These are phyloP conservation scores for Nigrospora oryzae DNA, from an alignment of 2,329 filamentous ascomycete species.

Conservation along the genomic window DNA sequence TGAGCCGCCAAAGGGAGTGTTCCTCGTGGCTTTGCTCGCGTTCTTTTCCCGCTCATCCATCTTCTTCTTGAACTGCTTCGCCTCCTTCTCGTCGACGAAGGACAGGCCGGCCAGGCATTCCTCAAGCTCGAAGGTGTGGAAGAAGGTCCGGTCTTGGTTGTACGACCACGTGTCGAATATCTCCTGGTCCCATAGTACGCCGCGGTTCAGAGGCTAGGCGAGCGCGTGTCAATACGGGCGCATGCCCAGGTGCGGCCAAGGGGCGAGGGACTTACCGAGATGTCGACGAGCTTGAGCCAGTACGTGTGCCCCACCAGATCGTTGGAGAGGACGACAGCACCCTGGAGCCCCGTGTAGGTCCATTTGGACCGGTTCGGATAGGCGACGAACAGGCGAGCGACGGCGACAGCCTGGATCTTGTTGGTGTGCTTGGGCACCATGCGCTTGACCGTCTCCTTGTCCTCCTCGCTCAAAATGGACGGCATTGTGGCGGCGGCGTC, in stretches of 20 bases:
- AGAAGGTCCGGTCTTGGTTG: constrained; percentile 95
- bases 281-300: constrained; percentile 95
- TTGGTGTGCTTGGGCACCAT: constrained; percentile 88
- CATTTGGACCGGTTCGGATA: constrained; percentile 80
- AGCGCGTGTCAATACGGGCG: not conserved
- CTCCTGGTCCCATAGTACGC: constrained; percentile 95
- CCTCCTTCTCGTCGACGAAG: constrained; percentile 95
- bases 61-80: constrained; percentile 94
- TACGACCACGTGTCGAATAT: constrained; percentile 93
- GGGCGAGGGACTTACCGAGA: constrained; percentile 59
- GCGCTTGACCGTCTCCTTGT: constrained; percentile 94
- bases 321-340: constrained; percentile 83
- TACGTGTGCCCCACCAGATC: constrained; percentile 92
- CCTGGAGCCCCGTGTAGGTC: constrained; percentile 90
- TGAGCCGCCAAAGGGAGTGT: constrained; percentile 62
- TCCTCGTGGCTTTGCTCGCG: constrained; percentile 77
- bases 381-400: constrained; percentile 87
- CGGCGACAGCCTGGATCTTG: constrained; percentile 94
- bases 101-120: constrained; percentile 84
- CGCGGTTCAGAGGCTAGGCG: constrained; percentile 61
- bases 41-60: constrained; percentile 95
- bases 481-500: constrained; percentile 36
- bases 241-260: not conserved
- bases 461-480: constrained; percentile 75
- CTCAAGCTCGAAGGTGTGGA: constrained; percentile 94